Conservation (phyloP, 225 moss, liverwort and hornwort genomes). For the Pseudisothecium myosuroides region DNA sequence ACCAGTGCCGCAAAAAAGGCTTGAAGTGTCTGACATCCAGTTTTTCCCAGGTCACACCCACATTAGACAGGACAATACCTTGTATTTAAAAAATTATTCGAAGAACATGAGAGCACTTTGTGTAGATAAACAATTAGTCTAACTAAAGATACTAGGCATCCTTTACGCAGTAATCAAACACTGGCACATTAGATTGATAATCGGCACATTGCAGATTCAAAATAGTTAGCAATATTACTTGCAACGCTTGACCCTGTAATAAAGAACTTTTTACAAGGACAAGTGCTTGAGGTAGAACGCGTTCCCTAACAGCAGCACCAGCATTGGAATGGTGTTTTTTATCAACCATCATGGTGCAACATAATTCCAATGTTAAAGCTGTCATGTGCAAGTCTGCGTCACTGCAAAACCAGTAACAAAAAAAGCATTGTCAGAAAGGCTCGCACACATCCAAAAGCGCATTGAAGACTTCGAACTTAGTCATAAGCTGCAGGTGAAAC, state of each 20-base stretch:
- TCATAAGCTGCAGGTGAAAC: background rate
- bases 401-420: constrained; percentile 38
- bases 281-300: constrained; percentile 93
- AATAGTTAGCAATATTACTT: constrained; percentile 34
- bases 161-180: background rate
- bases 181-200: background rate
- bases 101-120: background rate
- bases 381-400: constrained; percentile 99
- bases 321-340: constrained; percentile 92
- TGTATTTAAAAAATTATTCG: background rate
- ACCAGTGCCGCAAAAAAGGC: constrained; percentile 96
- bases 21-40: constrained; percentile 74
- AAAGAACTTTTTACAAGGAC: constrained; percentile 90
- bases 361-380: constrained; percentile 92
- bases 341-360: constrained; percentile 99
- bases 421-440: background rate
- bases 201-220: background rate
- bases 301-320: constrained; percentile 83
- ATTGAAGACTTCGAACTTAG: background rate
- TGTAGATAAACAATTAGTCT: background rate
- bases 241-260: constrained; percentile 96
- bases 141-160: background rate
- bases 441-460: background rate
- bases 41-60: background rate
- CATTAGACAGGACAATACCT: background rate